Base-by-base conservation (phyloP, 352 stramenopile species). In the Plasmopara muralis region DNA sequence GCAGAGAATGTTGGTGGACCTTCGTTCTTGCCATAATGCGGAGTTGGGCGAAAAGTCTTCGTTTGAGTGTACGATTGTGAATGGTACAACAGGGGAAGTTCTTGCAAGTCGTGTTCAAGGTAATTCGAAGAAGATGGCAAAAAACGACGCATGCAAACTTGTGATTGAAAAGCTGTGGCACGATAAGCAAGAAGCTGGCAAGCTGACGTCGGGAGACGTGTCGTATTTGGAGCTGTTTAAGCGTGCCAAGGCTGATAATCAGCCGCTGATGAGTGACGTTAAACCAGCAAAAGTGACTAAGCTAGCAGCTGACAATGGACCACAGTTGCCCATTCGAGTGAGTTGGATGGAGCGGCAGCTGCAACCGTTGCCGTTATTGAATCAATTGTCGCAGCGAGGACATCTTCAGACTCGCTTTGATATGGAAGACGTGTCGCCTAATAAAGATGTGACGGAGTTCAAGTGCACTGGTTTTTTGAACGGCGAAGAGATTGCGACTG, bases 161-260 rank as follows among this genome's bases (percentile, higher is more conserved):
- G 74, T 68, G 6, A 86, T 87, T 35, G 71, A 92, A 38, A 91
- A 83, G 48, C 55, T 96, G 0, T 85, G 85, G 62, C 65, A 81
- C 34, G 66, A 75, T 33, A 96, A 97, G 46, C 68, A 74, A 45
- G 62, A 62, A 14, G 63, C 74, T 25, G 74, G 67, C 1, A 79
- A 76, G 18, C 58, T 80, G 39, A 48, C 68, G 10, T 56, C 72
- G 8, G 73, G 81, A 49, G 82, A 93, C 18, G 30, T 79, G 43
- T 50, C 70, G 30, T 81, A 95, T 18, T 71, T 88, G 60, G 77
- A 77, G 13, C 64, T 64, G 40, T 70, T 72, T 9, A 61, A 79
- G 35, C 49, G 61, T 51, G 44, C 54, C 2, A 53, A 70, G 37
- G 47, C 62, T 9, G 57, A 38, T 44, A 56, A 41, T 0, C 54